These are phyloP conservation scores for Alternaria gansuensis DNA, from an alignment of 2,329 filamentous ascomycete species.

Conservation along the genomic window DNA sequence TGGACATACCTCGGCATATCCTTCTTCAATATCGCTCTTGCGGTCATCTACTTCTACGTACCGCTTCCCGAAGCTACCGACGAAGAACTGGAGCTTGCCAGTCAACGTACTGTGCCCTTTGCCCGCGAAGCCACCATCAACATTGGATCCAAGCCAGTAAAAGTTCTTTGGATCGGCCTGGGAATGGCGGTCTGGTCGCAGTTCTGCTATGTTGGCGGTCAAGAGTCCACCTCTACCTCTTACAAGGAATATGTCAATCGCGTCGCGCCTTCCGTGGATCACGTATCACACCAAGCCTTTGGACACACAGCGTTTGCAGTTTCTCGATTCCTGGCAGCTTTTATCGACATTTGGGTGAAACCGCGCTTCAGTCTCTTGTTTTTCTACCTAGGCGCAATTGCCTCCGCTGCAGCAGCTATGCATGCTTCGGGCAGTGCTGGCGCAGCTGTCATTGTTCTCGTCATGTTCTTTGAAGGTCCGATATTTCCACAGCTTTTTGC, in stretches of 20 bases:
- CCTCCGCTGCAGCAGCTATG: constrained; percentile 63
- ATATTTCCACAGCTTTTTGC: constrained; percentile 68
- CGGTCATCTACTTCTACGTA: constrained; percentile 68
- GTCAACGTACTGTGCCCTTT: constrained; percentile 54
- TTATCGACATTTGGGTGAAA: constrained; percentile 63
- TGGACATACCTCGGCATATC: constrained; percentile 72
- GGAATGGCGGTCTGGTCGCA: constrained; percentile 63
- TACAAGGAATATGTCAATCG: constrained; percentile 57
- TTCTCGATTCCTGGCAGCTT: constrained; percentile 66
- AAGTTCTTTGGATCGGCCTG: constrained; percentile 66
- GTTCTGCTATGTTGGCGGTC: constrained; percentile 69
- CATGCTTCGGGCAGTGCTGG: constrained; percentile 52
- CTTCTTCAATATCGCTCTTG: constrained; percentile 67
- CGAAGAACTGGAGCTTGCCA: constrained; percentile 65
- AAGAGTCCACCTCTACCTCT: constrained; percentile 64
- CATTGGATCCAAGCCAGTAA: constrained; percentile 53
- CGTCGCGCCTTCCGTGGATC: constrained; percentile 52
- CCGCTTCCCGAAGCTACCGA: constrained; percentile 70
- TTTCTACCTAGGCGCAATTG: constrained; percentile 63
- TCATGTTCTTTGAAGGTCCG: constrained; percentile 69
- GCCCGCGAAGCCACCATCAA: constrained; percentile 54
- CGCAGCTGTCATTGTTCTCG: constrained; percentile 60
- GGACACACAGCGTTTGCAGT: constrained; percentile 67
- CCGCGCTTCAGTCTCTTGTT: constrained; percentile 66
- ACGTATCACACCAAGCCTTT: constrained; percentile 60